These are phyloP conservation scores for Skeletonema costatum DNA, from an alignment of 108 stramenopile genomes.

Conservation along the genomic window DNA sequence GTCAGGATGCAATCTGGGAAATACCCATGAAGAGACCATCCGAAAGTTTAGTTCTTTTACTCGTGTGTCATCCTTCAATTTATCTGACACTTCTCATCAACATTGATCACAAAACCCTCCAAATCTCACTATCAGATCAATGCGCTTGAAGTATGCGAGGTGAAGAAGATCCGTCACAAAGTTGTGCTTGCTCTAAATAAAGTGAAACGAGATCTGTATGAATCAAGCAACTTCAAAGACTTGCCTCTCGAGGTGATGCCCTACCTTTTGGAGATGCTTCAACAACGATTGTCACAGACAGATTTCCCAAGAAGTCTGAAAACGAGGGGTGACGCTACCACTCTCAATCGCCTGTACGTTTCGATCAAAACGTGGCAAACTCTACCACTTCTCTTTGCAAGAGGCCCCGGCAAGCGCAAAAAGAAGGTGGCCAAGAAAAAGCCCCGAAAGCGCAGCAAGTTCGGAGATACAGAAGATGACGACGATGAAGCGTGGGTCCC, in stretches of 20 bases:
- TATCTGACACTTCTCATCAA: too few relatives aligned
- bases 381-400: neutral
- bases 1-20: neutral
- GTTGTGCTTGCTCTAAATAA: neutral
- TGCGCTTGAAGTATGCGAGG: neutral
- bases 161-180: neutral
- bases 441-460: conserved; percentile 11
- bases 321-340: too few relatives aligned
- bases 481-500: conserved; percentile 16
- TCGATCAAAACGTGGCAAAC: neutral
- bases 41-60: neutral
- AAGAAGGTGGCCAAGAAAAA: neutral
- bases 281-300: neutral
- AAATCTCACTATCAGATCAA: neutral
- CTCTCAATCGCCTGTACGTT: neutral
- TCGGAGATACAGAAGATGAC: neutral
- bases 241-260: neutral
- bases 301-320: neutral
- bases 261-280: neutral
- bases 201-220: neutral
- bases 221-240: neutral
- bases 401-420: neutral
- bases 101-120: neutral
- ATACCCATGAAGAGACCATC: neutral
- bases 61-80: too few relatives aligned